Percentiles rank a stretch among this genome's conserved stretches.
Conservation (phyloP, 2,329 filamentous ascomycete genomes). For the Sporothrix mexicana region DNA sequence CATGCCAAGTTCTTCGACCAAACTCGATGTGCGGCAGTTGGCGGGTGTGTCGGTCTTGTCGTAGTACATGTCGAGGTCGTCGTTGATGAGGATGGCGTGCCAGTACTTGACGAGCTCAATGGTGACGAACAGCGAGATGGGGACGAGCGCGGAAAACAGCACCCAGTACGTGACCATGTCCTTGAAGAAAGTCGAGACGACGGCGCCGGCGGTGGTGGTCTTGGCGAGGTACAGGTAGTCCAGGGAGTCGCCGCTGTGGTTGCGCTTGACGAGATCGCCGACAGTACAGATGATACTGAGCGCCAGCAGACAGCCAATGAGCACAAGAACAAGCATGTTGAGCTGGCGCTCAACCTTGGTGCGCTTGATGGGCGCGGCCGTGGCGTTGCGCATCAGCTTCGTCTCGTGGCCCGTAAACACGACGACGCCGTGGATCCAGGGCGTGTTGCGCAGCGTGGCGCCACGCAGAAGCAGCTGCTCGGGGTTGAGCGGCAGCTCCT, state of each 20-base stretch:
- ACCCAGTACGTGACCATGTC: constrained; percentile 99
- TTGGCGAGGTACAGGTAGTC: constrained; percentile 72
- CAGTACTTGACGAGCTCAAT: constrained; percentile 98
- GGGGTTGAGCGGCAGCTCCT: constrained; percentile 85
- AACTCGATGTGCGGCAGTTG: constrained; percentile 91
- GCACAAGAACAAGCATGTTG: constrained; percentile 89
- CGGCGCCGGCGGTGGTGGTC: constrained; percentile 59
- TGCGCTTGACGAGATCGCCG: constrained; percentile 82
- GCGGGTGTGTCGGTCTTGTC: constrained; percentile 93
- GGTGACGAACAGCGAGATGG: constrained; percentile 96
- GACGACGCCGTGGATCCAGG: constrained; percentile 94
- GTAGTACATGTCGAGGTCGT: constrained; percentile 97
- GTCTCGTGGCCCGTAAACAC: constrained; percentile 98
- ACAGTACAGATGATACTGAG: constrained; percentile 90
- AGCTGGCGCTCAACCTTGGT: constrained; percentile 95
- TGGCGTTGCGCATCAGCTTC: constrained; percentile 98
- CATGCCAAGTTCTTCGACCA: constrained; percentile 97
- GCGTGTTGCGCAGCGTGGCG: constrained; percentile 92
- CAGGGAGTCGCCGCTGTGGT: constrained; percentile 66
- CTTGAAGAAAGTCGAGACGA: constrained; percentile 83
- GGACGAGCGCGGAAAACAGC: constrained; percentile 92
- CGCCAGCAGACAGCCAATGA: constrained; percentile 80
- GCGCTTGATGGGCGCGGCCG: constrained; percentile 94
- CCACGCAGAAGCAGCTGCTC: constrained; percentile 93
- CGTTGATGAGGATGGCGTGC: constrained; percentile 96